Percentiles rank a stretch among this genome's conserved stretches.
phyloP scores from a whole-genome alignment of 2,329 filamentous ascomycete genomes.

The Fusarium multiceps region DNA sequence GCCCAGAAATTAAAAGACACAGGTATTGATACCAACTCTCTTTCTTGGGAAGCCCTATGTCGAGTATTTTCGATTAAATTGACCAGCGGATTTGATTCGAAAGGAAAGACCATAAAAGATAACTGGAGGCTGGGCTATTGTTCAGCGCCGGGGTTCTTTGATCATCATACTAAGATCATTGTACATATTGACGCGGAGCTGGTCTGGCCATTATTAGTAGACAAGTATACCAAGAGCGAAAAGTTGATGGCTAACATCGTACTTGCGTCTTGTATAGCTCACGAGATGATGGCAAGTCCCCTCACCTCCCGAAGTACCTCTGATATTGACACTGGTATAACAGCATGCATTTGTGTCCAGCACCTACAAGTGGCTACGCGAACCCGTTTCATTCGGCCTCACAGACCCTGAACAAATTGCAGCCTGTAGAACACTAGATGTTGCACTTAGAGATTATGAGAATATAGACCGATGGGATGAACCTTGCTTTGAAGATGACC shows the following conservation, averaged over 20 bases:
- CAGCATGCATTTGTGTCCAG: conserved; percentile 36
- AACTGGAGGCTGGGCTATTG: background rate
- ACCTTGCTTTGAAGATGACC: conserved; percentile 44
- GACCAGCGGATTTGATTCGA: conserved; percentile 23
- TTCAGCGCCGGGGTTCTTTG: background rate
- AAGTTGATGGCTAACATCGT: conserved; percentile 39
- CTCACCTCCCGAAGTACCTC: background rate
- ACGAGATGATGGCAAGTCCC: conserved; percentile 47
- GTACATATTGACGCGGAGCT: conserved; percentile 33
- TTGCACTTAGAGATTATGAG: conserved; percentile 4
- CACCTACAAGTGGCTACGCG: conserved; percentile 29
- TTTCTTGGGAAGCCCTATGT: conserved; percentile 3
- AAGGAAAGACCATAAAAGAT: background rate
- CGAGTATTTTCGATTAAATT: conserved; percentile 17
- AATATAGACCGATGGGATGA: conserved; percentile 9
- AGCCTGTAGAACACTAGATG: conserved; percentile 21
- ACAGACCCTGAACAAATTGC: background rate
- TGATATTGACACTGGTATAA: conserved; percentile 13
- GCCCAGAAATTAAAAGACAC: conserved; percentile 9
- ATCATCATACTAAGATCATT: background rate
- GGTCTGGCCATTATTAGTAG: conserved; percentile 43
- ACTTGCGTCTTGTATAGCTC: conserved; percentile 40
- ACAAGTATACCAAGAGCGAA: conserved; percentile 42
- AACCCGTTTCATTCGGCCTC: conserved; percentile 33
- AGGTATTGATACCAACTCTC: background rate